Base-by-base conservation (phyloP, 1,284 basidiomycete genomes). In the Gymnopus androsaceus region DNA sequence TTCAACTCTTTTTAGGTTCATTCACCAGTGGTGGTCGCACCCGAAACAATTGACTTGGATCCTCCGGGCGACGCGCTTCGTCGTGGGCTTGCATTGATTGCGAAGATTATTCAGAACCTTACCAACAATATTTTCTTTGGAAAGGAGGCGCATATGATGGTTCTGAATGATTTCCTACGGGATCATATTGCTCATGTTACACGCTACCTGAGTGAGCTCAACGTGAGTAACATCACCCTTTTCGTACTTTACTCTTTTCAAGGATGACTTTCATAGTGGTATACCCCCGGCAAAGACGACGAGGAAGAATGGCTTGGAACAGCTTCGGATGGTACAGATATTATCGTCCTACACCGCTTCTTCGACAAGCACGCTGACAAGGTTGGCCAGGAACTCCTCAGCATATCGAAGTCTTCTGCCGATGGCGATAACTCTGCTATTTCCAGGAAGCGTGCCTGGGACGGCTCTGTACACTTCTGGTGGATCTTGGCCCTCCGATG, bases 41-140 rank as follows among this genome's bases (percentile, higher is more conserved):
- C 94, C 0, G 91, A 93, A 64, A 83, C 76, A 11, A 84, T 96
- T 27, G 94, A 96, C 64, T 77, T 96, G 44, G 87, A 92, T 59
- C 67, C 92, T 0, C 88, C 89, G 0, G 80, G 81, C 42, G 88
- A 62, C 71, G 79, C 58, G 73, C 65, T 92, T 42, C 86, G 91
- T 27, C 83, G 89, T 49, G 92, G 91, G 3, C 75, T 96, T 21
- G 86, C 93, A 75, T 75, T 92, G 50, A 89, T 96, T 59, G 91
- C 92, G 36, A 95, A 95, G 72, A 88, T 96, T 55, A 88, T 95
- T 47, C 93, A 96, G 71, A 95, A 94, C 66, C 73, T 96, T 31
- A 92, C 93, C 12, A 97, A 96, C 74, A 95, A 96, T 63, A 90
- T 95, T 37, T 84, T 92, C 63, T 95, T 95, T 63, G 92, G 90